These are phyloP conservation scores for Thelephora aurantiotincta DNA, from an alignment of 768 basidiomycete species.

Conservation along the genomic window DNA sequence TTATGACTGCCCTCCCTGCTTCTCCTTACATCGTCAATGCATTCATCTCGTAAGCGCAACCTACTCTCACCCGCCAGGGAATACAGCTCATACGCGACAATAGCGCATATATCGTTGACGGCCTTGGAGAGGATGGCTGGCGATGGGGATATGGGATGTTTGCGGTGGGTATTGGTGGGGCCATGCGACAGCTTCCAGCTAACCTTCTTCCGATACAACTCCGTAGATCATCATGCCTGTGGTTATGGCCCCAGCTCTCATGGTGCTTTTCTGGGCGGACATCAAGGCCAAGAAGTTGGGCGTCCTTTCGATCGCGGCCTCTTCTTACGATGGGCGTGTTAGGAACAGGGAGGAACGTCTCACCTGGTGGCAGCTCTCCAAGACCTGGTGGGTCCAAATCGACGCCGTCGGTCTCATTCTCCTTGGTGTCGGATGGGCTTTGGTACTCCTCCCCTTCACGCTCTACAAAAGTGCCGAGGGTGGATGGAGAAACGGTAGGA, in stretches of 20 bases:
- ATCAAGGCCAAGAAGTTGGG: constrained; percentile 13
- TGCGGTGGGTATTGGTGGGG: background rate
- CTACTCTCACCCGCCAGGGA: too few species aligned
- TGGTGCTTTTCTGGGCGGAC: constrained; percentile 16
- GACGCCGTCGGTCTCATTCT: constrained; percentile 17
- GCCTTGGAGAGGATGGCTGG: constrained; percentile 37
- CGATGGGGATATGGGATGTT: constrained; percentile 44
- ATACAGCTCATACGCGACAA: too few species aligned
- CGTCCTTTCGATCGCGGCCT: constrained; percentile 5
- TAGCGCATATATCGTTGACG: constrained; percentile 10
- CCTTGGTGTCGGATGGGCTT: constrained; percentile 16
- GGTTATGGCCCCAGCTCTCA: constrained; percentile 13
- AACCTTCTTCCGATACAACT: constrained; percentile 5
- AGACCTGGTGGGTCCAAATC: constrained; percentile 14
- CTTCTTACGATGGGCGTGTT: too few species aligned
- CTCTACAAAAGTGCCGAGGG: constrained; percentile 12
- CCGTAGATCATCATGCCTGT: constrained; percentile 15
- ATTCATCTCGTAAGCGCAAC: constrained; percentile 22
- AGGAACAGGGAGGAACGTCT: too few species aligned
- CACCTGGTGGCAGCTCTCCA: constrained; percentile 2
- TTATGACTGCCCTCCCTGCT: constrained; percentile 31
- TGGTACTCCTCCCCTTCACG: constrained; percentile 19
- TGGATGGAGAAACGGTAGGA: constrained; percentile 17
- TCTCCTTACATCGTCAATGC: constrained; percentile 47
- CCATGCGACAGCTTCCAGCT: background rate